phyloP scores from a whole-genome alignment of 306 rosid genomes.

The Albizia julibrissin region DNA sequence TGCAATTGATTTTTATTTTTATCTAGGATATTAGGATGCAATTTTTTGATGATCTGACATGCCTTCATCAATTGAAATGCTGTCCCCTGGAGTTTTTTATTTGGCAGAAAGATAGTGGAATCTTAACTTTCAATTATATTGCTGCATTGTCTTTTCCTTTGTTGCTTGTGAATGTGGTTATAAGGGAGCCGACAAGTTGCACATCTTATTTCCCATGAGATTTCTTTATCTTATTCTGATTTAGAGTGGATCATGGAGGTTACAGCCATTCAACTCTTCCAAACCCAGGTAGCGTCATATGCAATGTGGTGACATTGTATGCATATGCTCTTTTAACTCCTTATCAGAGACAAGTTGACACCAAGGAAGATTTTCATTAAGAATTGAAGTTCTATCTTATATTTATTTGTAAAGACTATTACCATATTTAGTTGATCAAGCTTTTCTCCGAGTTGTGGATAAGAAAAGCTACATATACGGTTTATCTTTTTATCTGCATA shows the following conservation, averaged over 20 bases:
- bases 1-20: not conserved
- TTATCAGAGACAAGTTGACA: not conserved
- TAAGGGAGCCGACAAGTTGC: conserved; percentile 68
- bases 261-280: conserved; percentile 57
- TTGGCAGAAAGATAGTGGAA: not conserved
- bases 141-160: conserved; percentile 71
- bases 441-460: not conserved
- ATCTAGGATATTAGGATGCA: not conserved
- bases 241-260: conserved; percentile 83
- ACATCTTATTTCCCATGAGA: conserved; percentile 45
- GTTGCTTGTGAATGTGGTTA: conserved; percentile 78
- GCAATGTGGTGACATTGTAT: not conserved
- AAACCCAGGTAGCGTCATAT: conserved; percentile 33
- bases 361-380: not conserved
- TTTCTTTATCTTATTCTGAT: conserved; percentile 50
- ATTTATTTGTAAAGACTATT: not conserved
- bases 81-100: conserved; percentile 36
- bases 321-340: not conserved
- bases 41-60: not conserved
- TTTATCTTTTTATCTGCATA: not conserved
- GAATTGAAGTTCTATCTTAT: not conserved
- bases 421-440: not conserved
- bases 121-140: conserved; percentile 8
- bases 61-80: conserved; percentile 52
- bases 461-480: not conserved